Evolutionary conservation across 768 basidiomycete species (phyloP).

Genomic region (Boletus fagicola): DNA sequence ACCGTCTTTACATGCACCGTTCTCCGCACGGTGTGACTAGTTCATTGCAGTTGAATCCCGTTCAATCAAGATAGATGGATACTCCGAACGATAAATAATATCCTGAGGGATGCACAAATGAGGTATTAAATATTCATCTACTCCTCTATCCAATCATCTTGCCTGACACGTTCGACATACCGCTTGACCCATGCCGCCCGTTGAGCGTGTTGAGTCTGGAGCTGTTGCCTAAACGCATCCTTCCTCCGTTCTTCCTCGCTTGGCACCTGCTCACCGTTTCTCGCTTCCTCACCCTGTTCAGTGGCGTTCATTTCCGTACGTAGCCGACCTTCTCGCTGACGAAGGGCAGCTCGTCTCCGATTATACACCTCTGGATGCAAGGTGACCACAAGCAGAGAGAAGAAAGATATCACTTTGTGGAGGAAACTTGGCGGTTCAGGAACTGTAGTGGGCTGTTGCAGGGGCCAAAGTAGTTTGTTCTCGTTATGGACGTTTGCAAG

Average conservation of each 20-base stretch:
- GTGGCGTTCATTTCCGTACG: constrained; percentile 59
- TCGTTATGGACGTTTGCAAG: constrained; percentile 57
- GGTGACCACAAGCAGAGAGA: constrained; percentile 55
- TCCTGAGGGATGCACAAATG: background rate
- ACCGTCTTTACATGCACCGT: background rate
- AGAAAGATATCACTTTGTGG: constrained; percentile 53
- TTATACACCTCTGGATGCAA: constrained; percentile 77
- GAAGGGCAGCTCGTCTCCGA: constrained; percentile 55
- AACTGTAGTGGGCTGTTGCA: constrained; percentile 14
- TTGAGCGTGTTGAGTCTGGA: constrained; percentile 48
- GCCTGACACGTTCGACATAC: constrained; percentile 64
- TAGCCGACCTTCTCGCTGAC: constrained; percentile 61
- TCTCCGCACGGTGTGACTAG: background rate
- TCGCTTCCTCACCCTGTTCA: constrained; percentile 25
- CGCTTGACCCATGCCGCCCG: constrained; percentile 60
- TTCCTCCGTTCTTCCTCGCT: constrained; percentile 34
- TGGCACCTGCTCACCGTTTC: constrained; percentile 32
- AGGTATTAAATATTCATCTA: constrained; percentile 20
- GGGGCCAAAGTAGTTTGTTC: constrained; percentile 47
- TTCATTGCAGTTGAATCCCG: background rate
- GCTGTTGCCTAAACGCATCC: constrained; percentile 37
- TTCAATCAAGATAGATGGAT: constrained; percentile 2
- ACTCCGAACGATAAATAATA: constrained; percentile 4
- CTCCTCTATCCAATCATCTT: constrained; percentile 70
- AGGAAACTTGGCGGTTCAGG: constrained; percentile 45